Percentiles rank a stretch among this genome's conserved stretches.
These are phyloP conservation scores for Candida saitoana DNA, from an alignment of 805 yeast species.

Conservation along the genomic window DNA sequence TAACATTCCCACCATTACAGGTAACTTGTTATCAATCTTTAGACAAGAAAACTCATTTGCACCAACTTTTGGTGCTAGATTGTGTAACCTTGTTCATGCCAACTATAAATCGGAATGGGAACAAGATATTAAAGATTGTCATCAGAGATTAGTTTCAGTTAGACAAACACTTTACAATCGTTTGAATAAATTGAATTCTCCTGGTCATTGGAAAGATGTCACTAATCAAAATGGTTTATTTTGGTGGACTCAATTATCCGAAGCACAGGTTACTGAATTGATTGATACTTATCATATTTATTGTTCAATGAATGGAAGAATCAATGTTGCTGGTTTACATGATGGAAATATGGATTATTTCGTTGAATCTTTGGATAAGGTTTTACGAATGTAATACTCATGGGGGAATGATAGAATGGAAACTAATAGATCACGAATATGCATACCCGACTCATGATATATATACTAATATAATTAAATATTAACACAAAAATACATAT, in stretches of 20 bases:
- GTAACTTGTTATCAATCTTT: conserved; percentile 28
- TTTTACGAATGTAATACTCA: conserved; percentile 23
- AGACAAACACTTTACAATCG: conserved; percentile 26
- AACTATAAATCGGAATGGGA: conserved; percentile 27
- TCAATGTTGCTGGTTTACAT: conserved; percentile 44
- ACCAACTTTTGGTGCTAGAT: conserved; percentile 45
- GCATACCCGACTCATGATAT: no score
- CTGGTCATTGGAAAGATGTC: conserved; percentile 41
- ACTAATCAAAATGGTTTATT: conserved; percentile 38
- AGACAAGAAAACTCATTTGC: conserved; percentile 44
- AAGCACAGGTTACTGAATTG: conserved; percentile 29
- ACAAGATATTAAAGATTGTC: conserved; percentile 28
- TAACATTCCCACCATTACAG: conserved; percentile 13
- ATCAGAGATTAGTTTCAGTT: conserved; percentile 27
- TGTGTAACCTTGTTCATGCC: conserved; percentile 31
- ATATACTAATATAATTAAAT: no score
- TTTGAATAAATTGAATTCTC: conserved; percentile 33
- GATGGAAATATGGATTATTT: conserved; percentile 34
- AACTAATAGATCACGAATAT: no score
- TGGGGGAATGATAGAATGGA: no score
- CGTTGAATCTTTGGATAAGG: conserved; percentile 33
- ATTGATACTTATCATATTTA: conserved; percentile 35
- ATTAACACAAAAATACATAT: no score
- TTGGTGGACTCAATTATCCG: conserved; percentile 41
- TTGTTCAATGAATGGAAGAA: conserved; percentile 36